Base-by-base conservation (phyloP, 2,329 filamentous ascomycete species). In the Sporothrix sp. region DNA sequence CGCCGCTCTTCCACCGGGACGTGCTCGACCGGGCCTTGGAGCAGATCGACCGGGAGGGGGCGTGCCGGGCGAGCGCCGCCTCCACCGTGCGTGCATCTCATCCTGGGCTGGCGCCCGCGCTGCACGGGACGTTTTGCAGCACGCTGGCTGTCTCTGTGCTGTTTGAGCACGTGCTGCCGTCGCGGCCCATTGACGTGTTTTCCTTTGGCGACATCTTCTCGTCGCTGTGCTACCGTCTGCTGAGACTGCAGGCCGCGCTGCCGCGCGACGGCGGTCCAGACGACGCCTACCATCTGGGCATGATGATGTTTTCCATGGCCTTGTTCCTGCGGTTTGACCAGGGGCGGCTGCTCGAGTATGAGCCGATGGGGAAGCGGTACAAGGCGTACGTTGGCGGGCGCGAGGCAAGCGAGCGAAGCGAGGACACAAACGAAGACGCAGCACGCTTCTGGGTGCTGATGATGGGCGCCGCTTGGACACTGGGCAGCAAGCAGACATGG, bases 1-100 rank as follows among this genome's bases (percentile, higher is more conserved):
- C 54, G 14, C 46, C 48, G 3, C 14, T 27, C 4, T 57, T 56
- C 21, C 44, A 51, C 45, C 43, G 50, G 13, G 48, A 57, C 30
- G 43, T 46, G 14, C 13, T 46, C 7, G 14, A 3, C 2, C 2
- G 7, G 2, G 43, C 27, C 3, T 14, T 36, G 3, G 43, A 1
- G 1, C n/a, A 16, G 7, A n/a, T 33, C 16, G 42, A 45, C 18
- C 2, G 18, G 5, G 42, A 16, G 10, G 39, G 39, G 8, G 25
- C 25, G 25, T 43, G 39, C 8, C n/a, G n/a, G n/a, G n/a, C n/a
- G n/a, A n/a, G n/a, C n/a, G n/a, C n/a, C n/a, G n/a, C n/a, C n/a
- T n/a, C n/a, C n/a, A n/a, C n/a, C n/a, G n/a, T n/a, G n/a, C n/a
- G n/a, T n/a, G n/a, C n/a, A n/a, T n/a, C n/a, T n/a, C n/a, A n/a